These are phyloP conservation scores for Paraphaeosphaeria minitans DNA, from an alignment of 2,329 filamentous ascomycete species.

Conservation along the genomic window DNA sequence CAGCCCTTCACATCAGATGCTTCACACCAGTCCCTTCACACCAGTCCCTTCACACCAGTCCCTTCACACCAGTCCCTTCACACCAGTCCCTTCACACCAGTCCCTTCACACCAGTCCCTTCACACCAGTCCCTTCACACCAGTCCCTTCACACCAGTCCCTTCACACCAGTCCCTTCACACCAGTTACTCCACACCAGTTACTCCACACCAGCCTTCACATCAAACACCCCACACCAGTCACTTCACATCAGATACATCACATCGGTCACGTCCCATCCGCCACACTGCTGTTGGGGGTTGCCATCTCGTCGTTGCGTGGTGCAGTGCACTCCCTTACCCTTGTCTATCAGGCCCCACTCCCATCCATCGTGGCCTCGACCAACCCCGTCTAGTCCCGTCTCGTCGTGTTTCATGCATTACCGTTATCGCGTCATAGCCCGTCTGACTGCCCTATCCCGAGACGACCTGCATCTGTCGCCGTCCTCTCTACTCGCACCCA, in stretches of 20 bases:
- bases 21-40: too few relatives aligned
- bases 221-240: too few relatives aligned
- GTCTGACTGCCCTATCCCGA: conserved; percentile 18
- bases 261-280: not conserved
- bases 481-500: not conserved
- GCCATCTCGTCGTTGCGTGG: not conserved
- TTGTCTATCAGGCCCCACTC: not conserved
- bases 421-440: conserved; percentile 34
- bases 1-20: too few relatives aligned
- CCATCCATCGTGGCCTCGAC: not conserved
- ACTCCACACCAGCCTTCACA: too few relatives aligned
- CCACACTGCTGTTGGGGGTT: not conserved
- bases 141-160: too few relatives aligned
- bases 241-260: not conserved
- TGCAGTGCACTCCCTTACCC: not conserved
- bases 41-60: too few relatives aligned
- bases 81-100: too few relatives aligned
- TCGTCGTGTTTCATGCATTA: conserved; percentile 34
- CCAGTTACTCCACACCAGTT: too few relatives aligned
- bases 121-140: too few relatives aligned
- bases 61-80: too few relatives aligned
- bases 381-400: conserved; percentile 10
- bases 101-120: too few relatives aligned
- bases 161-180: too few relatives aligned
- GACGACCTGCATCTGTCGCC: not conserved